Percentiles rank a stretch among this genome's conserved stretches.
Evolutionary conservation across 805 yeast species (phyloP).

Genomic region (Kluyveromyces starmeri): DNA sequence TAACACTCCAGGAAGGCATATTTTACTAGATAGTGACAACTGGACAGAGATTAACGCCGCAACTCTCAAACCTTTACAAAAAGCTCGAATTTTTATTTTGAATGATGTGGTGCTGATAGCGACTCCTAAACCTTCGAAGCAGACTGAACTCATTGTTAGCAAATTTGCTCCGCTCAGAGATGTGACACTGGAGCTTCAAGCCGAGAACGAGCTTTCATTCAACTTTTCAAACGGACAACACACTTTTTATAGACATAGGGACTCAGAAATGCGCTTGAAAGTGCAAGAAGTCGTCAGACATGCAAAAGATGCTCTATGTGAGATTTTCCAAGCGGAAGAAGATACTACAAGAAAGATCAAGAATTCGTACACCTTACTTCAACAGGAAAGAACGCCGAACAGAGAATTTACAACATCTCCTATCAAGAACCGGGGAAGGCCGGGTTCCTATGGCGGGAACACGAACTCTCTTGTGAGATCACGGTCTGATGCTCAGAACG

Average conservation of each 20-base stretch:
- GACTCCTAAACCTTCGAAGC: slow-evolving; percentile 36
- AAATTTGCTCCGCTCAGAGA: slow-evolving; percentile 73
- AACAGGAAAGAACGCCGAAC: slow-evolving; percentile 28
- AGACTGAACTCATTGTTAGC: slow-evolving; percentile 47
- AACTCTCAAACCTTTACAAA: slow-evolving; percentile 70
- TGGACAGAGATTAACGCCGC: slow-evolving; percentile 86
- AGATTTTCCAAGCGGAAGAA: slow-evolving; percentile 43
- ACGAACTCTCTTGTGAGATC: neutral
- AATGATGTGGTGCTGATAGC: slow-evolving; percentile 76
- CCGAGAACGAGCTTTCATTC: slow-evolving; percentile 15
- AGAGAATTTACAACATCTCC: slow-evolving; percentile 26
- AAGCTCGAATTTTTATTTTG: slow-evolving; percentile 65
- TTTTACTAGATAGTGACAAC: slow-evolving; percentile 66
- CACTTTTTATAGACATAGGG: slow-evolving; percentile 19
- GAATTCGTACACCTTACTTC: slow-evolving; percentile 37
- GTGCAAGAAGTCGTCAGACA: slow-evolving; percentile 47
- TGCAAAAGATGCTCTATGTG: slow-evolving; percentile 54
- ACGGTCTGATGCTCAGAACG: slow-evolving; percentile 3
- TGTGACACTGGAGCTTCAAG: slow-evolving; percentile 35
- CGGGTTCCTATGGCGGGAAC: slow-evolving; percentile 1
- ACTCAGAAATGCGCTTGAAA: slow-evolving; percentile 26
- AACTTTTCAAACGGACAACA: slow-evolving; percentile 11
- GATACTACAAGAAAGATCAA: slow-evolving; percentile 35
- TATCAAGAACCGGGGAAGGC: slow-evolving; percentile 28
- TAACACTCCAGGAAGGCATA: slow-evolving; percentile 70